Percentiles rank a stretch among this genome's conserved stretches.
Evolutionary conservation across 768 basidiomycete genomes (phyloP).

Genomic region (Asterophora lycoperdoides): DNA sequence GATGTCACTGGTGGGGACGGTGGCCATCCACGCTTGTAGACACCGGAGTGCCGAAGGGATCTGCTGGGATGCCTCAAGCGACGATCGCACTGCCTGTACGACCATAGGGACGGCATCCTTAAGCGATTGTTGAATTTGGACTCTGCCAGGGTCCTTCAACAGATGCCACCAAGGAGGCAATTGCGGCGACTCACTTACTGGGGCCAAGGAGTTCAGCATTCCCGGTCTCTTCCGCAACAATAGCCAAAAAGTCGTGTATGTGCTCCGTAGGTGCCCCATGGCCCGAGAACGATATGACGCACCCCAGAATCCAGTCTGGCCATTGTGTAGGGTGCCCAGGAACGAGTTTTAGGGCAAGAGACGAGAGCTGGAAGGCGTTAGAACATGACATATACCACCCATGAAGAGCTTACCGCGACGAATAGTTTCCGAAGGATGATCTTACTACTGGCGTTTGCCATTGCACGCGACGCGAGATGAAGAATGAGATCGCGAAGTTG

Average conservation of each 20-base stretch:
- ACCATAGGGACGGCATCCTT: conserved; percentile 68
- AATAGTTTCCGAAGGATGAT: conserved; percentile 84
- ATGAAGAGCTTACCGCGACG: conserved; percentile 54
- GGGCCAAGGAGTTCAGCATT: conserved; percentile 70
- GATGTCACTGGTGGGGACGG: conserved; percentile 67
- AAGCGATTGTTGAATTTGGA: conserved; percentile 61
- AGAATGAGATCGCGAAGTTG: conserved; percentile 64
- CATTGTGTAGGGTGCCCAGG: conserved; percentile 55
- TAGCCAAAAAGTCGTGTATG: conserved; percentile 72
- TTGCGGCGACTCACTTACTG: conserved; percentile 54
- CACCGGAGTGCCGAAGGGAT: conserved; percentile 72
- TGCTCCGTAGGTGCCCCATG: conserved; percentile 55
- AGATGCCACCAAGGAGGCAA: background rate
- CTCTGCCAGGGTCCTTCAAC: conserved; percentile 31
- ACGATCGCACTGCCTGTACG: conserved; percentile 57
- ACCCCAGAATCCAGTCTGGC: conserved; percentile 74
- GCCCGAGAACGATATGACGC: conserved; percentile 56
- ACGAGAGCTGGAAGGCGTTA: conserved; percentile 45
- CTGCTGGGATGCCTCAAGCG: conserved; percentile 48
- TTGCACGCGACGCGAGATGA: conserved; percentile 63
- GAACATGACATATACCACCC: conserved; percentile 4
- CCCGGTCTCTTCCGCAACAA: conserved; percentile 79
- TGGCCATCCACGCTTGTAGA: conserved; percentile 78
- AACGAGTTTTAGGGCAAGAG: conserved; percentile 68
- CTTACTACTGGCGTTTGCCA: conserved; percentile 53